phyloP scores from a whole-genome alignment of 2,329 filamentous ascomycete genomes.

The Raffaelea albimanens region DNA sequence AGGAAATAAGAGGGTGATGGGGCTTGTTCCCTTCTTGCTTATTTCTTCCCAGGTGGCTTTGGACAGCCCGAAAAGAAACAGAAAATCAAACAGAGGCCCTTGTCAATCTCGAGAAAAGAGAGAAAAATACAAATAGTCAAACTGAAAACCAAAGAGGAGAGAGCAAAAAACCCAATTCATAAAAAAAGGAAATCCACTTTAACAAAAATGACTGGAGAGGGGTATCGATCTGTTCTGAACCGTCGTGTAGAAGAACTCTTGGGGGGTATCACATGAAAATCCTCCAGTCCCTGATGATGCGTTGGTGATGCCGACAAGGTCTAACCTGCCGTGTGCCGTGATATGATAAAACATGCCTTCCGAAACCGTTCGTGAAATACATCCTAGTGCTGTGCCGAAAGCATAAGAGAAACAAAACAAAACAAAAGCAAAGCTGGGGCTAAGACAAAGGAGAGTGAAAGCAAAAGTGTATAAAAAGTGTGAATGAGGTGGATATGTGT shows the following conservation, averaged over 20 bases:
- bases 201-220: slow-evolving; percentile 11
- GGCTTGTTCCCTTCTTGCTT: no score
- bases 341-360: slow-evolving; percentile 7
- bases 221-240: slow-evolving; percentile 13
- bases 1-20: no score
- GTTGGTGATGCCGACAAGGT: slow-evolving; percentile 1
- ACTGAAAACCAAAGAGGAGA: background rate
- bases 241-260: slow-evolving; percentile 4
- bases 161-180: background rate
- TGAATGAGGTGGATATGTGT: background rate
- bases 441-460: background rate
- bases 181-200: slow-evolving; percentile 4
- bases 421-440: background rate
- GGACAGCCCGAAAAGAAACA: no score
- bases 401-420: background rate
- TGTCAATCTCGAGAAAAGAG: no score
- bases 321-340: slow-evolving; percentile 3
- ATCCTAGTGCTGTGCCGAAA: no score
- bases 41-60: no score
- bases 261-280: slow-evolving; percentile 13
- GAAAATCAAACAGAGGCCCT: no score
- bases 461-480: background rate
- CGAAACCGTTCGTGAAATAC: background rate
- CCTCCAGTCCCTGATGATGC: slow-evolving; percentile 8
- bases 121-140: background rate